Percentiles rank a stretch among this genome's conserved stretches.
phyloP scores from a whole-genome alignment of 2,329 filamentous ascomycete genomes.

The Colletotrichum godetiae region DNA sequence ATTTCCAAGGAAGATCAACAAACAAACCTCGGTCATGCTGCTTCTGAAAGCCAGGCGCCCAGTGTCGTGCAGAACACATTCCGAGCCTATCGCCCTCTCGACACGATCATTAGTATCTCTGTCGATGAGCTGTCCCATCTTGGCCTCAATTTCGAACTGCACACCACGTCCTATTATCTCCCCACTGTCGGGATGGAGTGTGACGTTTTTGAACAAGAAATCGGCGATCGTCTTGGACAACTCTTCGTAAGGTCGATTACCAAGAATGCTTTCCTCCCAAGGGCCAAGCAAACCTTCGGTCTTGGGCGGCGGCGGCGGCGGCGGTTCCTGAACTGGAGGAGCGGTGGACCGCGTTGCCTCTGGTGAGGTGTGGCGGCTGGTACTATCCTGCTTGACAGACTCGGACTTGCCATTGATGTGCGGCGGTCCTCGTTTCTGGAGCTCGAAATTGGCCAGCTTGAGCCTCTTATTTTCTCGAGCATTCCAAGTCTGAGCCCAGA shows the following conservation, averaged over 20 bases:
- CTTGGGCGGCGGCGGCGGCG: constrained; percentile 16
- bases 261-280: constrained; percentile 77
- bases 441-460: constrained; percentile 56
- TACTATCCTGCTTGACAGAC: constrained; percentile 42
- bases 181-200: constrained; percentile 73
- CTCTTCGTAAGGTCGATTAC: constrained; percentile 78
- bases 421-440: constrained; percentile 52
- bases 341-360: constrained; percentile 52
- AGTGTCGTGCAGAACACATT: constrained; percentile 74
- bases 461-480: constrained; percentile 50
- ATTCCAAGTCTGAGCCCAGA: constrained; percentile 60
- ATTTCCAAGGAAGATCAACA: not conserved
- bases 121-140: constrained; percentile 85
- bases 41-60: constrained; percentile 80
- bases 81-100: constrained; percentile 73
- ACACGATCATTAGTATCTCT: constrained; percentile 78
- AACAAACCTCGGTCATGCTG: constrained; percentile 86
- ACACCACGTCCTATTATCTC: constrained; percentile 74
- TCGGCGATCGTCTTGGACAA: constrained; percentile 82
- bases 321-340: constrained; percentile 37
- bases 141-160: constrained; percentile 93
- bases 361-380: constrained; percentile 59
- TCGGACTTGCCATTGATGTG: constrained; percentile 54
- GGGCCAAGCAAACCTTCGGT: constrained; percentile 55
- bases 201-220: constrained; percentile 80